phyloP scores from a whole-genome alignment of 176 grass and related monocot species.

The Avena sativa region DNA sequence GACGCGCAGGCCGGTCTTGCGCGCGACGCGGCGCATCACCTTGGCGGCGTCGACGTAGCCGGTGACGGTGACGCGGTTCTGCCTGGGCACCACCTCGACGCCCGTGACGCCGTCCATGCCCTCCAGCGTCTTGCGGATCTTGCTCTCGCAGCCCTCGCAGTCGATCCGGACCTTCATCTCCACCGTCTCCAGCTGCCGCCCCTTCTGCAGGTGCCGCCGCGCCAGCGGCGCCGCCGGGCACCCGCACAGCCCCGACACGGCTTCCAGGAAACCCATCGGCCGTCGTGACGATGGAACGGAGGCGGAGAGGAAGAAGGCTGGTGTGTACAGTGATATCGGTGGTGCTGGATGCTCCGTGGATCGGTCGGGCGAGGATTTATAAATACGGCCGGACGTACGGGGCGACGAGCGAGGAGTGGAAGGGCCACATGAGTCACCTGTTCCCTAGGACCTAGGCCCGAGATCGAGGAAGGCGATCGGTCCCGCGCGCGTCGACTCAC shows the following conservation, averaged over 20 bases:
- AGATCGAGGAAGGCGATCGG: background rate
- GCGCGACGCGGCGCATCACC: constrained; percentile 51
- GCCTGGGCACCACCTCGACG: constrained; percentile 42
- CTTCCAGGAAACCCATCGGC: constrained; percentile 17
- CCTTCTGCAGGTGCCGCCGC: background rate
- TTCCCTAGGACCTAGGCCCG: background rate
- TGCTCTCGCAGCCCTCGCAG: constrained; percentile 40
- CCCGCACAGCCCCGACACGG: constrained; percentile 12
- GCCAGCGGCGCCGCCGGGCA: background rate
- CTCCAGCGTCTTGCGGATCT: constrained; percentile 21
- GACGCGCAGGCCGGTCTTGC: constrained; percentile 55
- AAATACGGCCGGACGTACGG: background rate
- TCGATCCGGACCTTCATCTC: constrained; percentile 44
- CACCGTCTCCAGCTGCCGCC: constrained; percentile 36
- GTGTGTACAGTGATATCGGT: background rate
- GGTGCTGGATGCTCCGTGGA: background rate
- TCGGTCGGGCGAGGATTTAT: background rate
- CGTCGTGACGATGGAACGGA: background rate
- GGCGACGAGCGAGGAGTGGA: background rate
- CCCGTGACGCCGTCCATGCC: constrained; percentile 19
- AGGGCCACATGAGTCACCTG: background rate
- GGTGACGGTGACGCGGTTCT: constrained; percentile 58
- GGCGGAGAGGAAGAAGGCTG: background rate
- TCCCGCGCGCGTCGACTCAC: background rate
- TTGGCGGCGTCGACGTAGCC: constrained; percentile 59